Conservation (phyloP, 2,329 filamentous ascomycete species). For the Penicillium frequentans region DNA sequence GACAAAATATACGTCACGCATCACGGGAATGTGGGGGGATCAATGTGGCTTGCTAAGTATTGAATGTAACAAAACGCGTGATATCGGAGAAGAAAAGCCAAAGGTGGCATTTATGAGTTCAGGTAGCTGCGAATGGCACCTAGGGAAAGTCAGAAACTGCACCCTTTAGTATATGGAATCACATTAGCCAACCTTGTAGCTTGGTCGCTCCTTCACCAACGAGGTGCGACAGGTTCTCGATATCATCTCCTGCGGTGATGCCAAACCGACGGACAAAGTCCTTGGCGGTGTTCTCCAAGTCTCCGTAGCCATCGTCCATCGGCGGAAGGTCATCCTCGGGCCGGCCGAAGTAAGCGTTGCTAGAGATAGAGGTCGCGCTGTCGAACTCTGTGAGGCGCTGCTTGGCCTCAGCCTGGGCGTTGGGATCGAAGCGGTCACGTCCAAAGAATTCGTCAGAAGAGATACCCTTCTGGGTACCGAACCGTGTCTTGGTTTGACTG, state of each 20-base stretch:
- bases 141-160: conserved; percentile 19
- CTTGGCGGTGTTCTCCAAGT: conserved; percentile 89
- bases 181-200: conserved; percentile 64
- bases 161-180: neutral
- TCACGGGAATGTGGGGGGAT: conserved; percentile 16
- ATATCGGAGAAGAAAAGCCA: conserved; percentile 5
- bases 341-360: conserved; percentile 95
- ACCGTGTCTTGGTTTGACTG: conserved; percentile 81
- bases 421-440: conserved; percentile 80
- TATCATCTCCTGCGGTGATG: conserved; percentile 90
- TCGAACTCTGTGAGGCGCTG: conserved; percentile 86
- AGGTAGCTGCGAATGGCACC: conserved; percentile 52
- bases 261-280: conserved; percentile 96
- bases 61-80: conserved; percentile 13
- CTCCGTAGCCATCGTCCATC: conserved; percentile 76
- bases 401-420: conserved; percentile 81
- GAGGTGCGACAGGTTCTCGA: conserved; percentile 82
- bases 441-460: conserved; percentile 98
- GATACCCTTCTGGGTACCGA: conserved; percentile 90
- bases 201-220: conserved; percentile 82
- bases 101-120: conserved; percentile 41
- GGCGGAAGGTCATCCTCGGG: conserved; percentile 73
- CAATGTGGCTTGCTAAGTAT: conserved; percentile 22
- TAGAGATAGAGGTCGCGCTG: conserved; percentile 87
- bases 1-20: conserved; percentile 19